phyloP scores from a whole-genome alignment of 2,329 filamentous ascomycete genomes.

The Exophiala sideris region DNA sequence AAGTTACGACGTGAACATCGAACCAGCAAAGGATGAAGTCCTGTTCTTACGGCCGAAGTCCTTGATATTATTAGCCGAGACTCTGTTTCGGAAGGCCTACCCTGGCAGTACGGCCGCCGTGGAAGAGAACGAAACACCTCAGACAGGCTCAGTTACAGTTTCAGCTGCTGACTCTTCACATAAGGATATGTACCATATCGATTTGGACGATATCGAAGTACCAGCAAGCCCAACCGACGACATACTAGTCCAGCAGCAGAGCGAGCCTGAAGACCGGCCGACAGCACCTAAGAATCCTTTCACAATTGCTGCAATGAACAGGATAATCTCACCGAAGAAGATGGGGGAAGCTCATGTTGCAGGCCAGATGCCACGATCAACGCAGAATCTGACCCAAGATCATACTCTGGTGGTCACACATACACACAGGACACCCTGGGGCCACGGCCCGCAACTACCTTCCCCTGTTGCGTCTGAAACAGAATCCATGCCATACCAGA shows the following conservation, averaged over 20 bases:
- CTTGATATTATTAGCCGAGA: constrained; percentile 44
- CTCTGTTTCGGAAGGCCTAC: constrained; percentile 44
- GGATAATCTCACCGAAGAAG: constrained; percentile 19
- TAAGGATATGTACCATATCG: constrained; percentile 1
- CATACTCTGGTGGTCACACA: background rate
- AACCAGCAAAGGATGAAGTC: constrained; percentile 62
- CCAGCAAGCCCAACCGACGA: background rate
- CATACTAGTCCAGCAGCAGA: no score
- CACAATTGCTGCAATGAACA: constrained; percentile 35
- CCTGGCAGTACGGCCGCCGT: background rate
- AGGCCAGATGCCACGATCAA: no score
- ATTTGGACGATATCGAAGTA: constrained; percentile 3
- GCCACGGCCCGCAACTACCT: constrained; percentile 4
- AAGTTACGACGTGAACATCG: constrained; percentile 61
- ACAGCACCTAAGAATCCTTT: constrained; percentile 33
- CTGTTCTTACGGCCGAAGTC: constrained; percentile 50
- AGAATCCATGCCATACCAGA: constrained; percentile 10
- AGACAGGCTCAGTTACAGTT: background rate
- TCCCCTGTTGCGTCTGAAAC: constrained; percentile 7
- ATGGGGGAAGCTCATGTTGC: background rate
- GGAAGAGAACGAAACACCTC: background rate
- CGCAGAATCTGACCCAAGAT: no score
- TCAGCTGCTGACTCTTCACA: background rate
- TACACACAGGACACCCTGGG: background rate
- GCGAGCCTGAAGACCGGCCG: background rate